phyloP scores from a whole-genome alignment of 305 asterid genomes.

The Rubia tinctorum region DNA sequence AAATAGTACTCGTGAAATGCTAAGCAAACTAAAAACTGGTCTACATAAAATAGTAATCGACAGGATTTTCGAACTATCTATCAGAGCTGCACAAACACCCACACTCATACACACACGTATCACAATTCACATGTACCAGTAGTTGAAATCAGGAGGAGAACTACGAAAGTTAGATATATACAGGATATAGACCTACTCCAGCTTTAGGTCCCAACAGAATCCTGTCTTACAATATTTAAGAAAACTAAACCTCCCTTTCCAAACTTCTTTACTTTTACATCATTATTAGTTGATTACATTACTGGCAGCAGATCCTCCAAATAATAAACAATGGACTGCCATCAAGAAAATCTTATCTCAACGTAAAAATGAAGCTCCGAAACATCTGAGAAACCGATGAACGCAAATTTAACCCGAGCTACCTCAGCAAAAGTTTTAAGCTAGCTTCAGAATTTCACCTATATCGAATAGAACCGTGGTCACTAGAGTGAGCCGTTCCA shows the following conservation, averaged over 20 bases:
- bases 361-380: neutral
- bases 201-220: neutral
- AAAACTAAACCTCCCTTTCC: neutral
- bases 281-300: neutral
- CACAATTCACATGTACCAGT: neutral
- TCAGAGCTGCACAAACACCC: neutral
- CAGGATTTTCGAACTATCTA: neutral
- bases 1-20: neutral
- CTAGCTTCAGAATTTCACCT: neutral
- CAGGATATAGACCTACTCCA: neutral
- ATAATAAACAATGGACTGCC: neutral
- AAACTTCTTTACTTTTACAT: neutral
- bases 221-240: neutral
- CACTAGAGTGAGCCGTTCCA: neutral
- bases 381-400: slow-evolving; percentile 1
- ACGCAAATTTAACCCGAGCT: neutral
- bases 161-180: neutral
- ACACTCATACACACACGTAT: neutral
- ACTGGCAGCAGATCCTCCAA: neutral
- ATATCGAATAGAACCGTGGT: neutral
- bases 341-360: neutral
- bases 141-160: neutral
- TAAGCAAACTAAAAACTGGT: neutral
- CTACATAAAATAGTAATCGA: neutral
- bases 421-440: neutral